phyloP scores from a whole-genome alignment of 768 basidiomycete species.

The Agrocybe chaxingu region DNA sequence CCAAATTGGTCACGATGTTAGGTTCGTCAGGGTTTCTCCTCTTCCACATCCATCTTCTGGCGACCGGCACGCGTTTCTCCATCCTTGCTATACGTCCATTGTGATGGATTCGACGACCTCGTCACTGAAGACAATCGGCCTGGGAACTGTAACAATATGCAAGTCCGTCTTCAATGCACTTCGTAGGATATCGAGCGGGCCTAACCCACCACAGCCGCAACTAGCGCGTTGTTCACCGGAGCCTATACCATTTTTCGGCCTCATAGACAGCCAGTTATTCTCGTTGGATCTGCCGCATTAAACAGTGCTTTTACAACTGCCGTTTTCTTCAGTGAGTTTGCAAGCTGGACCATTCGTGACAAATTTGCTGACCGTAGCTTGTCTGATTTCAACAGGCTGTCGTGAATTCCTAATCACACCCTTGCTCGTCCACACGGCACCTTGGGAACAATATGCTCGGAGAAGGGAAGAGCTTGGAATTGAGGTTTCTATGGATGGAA shows the following conservation, averaged over 20 bases:
- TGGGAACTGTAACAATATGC: slow-evolving; percentile 70
- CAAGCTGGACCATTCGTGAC: neutral
- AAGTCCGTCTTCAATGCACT: slow-evolving; percentile 58
- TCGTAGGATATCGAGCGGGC: slow-evolving; percentile 20
- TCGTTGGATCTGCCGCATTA: slow-evolving; percentile 59
- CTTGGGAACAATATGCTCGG: slow-evolving; percentile 46
- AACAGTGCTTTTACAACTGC: slow-evolving; percentile 72
- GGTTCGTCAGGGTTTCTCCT: no score
- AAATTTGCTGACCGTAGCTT: slow-evolving; percentile 2
- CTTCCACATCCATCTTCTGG: no score
- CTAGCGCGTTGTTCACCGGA: slow-evolving; percentile 50
- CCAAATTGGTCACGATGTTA: no score
- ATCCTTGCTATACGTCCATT: no score
- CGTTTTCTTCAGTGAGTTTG: slow-evolving; percentile 72
- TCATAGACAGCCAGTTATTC: slow-evolving; percentile 40
- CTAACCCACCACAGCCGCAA: slow-evolving; percentile 41
- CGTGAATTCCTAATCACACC: slow-evolving; percentile 79
- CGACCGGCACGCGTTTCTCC: no score
- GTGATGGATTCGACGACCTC: slow-evolving; percentile 26
- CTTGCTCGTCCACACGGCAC: slow-evolving; percentile 40
- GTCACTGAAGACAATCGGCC: slow-evolving; percentile 40
- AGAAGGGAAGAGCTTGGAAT: slow-evolving; percentile 30
- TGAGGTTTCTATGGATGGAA: slow-evolving; percentile 6
- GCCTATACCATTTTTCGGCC: slow-evolving; percentile 43
- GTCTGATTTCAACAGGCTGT: slow-evolving; percentile 41